phyloP scores from a whole-genome alignment of 306 rosid species.

The Quercus bicolor region DNA sequence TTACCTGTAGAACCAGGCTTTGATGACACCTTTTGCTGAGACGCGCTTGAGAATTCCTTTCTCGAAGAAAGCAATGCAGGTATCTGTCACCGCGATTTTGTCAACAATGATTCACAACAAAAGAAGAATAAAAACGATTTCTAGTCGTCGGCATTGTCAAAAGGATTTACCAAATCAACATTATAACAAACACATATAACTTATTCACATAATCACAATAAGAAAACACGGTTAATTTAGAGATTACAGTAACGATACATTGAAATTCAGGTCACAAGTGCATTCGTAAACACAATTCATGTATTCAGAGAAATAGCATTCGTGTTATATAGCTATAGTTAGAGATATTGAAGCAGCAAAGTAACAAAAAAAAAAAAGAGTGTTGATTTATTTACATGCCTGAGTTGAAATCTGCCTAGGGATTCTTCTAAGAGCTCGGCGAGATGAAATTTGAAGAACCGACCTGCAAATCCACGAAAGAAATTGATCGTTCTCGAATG shows the following conservation, averaged over 20 bases:
- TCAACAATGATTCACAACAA: background rate
- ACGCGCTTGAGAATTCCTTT: conserved; percentile 55
- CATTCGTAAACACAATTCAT: background rate
- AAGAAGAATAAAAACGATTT: background rate
- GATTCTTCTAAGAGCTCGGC: conserved; percentile 42
- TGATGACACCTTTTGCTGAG: conserved; percentile 34
- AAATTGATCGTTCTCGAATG: too few species aligned
- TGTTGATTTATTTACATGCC: conserved; percentile 29
- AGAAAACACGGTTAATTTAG: background rate
- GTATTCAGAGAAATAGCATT: too few species aligned
- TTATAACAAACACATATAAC: background rate
- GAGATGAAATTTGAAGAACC: conserved; percentile 59
- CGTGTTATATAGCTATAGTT: too few species aligned
- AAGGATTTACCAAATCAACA: background rate
- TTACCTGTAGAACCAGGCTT: conserved; percentile 42
- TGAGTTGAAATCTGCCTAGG: conserved; percentile 51
- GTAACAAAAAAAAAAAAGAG: too few species aligned
- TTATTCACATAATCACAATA: background rate
- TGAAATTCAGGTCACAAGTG: background rate
- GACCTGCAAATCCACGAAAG: conserved; percentile 49
- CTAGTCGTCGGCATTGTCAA: background rate
- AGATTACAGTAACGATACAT: background rate
- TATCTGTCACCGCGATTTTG: conserved; percentile 40
- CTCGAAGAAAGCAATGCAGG: conserved; percentile 44
- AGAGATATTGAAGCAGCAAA: background rate